Percentiles rank a stretch among this genome's conserved stretches.
phyloP scores from a whole-genome alignment of 805 yeast species.

The Blastobotrys terrestris region DNA sequence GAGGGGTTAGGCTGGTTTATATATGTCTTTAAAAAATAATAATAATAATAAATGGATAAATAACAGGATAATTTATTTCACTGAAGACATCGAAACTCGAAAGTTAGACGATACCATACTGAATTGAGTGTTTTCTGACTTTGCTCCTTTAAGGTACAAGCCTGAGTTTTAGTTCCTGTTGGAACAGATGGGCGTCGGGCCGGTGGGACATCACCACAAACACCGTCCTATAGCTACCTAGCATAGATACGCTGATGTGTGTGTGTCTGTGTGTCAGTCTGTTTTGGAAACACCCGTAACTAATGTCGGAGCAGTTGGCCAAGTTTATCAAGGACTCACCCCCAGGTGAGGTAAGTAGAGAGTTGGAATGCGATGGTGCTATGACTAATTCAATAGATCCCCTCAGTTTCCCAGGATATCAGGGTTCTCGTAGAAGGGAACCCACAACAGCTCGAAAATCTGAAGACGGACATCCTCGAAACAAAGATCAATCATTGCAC shows the following conservation, averaged over 20 bases:
- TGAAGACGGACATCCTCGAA: conserved; percentile 32
- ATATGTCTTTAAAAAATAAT: too few species aligned
- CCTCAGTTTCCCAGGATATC: conserved; percentile 33
- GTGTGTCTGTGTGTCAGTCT: neutral
- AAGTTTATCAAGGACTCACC: conserved; percentile 45
- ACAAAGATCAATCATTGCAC: conserved; percentile 38
- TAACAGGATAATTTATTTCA: too few species aligned
- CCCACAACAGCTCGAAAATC: conserved; percentile 29
- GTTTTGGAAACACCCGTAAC: neutral
- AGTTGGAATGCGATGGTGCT: too few species aligned
- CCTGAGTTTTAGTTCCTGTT: too few species aligned
- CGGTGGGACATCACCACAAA: too few species aligned
- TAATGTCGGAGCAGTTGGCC: conserved; percentile 21
- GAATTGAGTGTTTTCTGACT: too few species aligned
- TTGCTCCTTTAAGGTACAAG: too few species aligned
- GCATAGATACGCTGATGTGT: neutral
- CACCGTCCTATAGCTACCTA: neutral
- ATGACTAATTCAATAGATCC: conserved; percentile 16
- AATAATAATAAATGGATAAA: too few species aligned
- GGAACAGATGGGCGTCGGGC: too few species aligned
- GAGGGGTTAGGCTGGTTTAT: too few species aligned
- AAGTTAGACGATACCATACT: too few species aligned
- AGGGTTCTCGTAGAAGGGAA: conserved; percentile 38
- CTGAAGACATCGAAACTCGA: too few species aligned
- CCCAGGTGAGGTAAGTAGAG: conserved; percentile 42